phyloP scores from a whole-genome alignment of 2,329 filamentous ascomycete species.

The Diaporthe velutina region DNA sequence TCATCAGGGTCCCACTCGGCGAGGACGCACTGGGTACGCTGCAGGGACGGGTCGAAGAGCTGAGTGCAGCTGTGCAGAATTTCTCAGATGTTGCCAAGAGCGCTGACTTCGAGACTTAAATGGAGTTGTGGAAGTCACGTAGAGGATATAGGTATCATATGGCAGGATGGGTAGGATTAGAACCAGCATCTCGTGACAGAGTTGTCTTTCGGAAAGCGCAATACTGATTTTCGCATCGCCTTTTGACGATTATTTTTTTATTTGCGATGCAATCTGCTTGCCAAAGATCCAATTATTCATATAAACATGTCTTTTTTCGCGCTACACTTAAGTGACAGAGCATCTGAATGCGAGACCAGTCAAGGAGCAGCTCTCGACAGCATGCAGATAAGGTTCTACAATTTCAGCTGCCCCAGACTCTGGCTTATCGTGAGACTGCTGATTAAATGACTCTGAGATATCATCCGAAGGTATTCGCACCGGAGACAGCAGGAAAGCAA shows the following conservation, averaged over 20 bases:
- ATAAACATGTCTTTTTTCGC: background rate
- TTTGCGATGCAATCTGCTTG: background rate
- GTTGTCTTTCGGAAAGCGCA: background rate
- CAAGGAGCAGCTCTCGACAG: background rate
- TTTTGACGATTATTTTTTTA: background rate
- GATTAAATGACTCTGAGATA: no score
- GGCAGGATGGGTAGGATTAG: background rate
- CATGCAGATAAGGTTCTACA: background rate
- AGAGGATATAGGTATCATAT: background rate
- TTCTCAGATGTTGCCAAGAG: constrained; percentile 13
- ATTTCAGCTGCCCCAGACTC: background rate
- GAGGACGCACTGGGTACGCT: background rate
- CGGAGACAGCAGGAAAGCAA: background rate
- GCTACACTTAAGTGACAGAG: background rate
- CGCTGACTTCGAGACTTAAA: constrained; percentile 2
- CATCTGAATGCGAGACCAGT: background rate
- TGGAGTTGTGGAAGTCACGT: background rate
- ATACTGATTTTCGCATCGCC: background rate
- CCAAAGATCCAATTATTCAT: background rate
- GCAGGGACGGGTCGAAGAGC: constrained; percentile 13
- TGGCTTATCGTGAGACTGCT: background rate
- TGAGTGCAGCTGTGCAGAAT: background rate
- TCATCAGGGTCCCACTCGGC: constrained; percentile 25
- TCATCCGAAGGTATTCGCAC: background rate
- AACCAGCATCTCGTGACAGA: background rate